Percentiles rank a stretch among this genome's conserved stretches.
These are phyloP conservation scores for Bolboschoenoplectus hybrid DNA, from an alignment of 202 grass and related monocot genomes.

Conservation along the genomic window DNA sequence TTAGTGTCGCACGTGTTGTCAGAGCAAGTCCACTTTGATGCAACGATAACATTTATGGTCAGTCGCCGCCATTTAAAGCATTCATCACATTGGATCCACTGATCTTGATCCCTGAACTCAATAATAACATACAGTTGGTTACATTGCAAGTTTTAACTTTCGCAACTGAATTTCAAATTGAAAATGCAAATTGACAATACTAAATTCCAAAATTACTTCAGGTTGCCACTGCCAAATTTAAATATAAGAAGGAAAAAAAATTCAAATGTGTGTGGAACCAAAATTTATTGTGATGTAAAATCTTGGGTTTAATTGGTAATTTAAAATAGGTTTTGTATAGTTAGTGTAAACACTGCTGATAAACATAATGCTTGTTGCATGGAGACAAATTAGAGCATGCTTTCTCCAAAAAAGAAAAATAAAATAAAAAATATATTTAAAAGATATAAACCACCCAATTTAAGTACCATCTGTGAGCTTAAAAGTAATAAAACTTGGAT, in stretches of 20 bases:
- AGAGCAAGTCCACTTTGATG: slow-evolving; percentile 77
- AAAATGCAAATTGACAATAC: slow-evolving; percentile 2
- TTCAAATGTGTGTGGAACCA: not conserved
- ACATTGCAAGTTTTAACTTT: not conserved
- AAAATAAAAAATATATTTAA: not conserved
- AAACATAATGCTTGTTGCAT: not conserved
- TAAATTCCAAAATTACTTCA: slow-evolving; percentile 2
- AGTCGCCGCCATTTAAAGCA: slow-evolving; percentile 90
- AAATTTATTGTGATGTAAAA: not conserved
- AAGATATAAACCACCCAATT: not conserved
- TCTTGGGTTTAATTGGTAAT: not conserved
- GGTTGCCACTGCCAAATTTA: not conserved
- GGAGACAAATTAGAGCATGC: not conserved
- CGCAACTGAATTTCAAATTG: not conserved
- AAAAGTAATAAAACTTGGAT: not conserved
- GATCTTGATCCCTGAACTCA: slow-evolving; percentile 79
- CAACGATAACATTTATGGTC: slow-evolving; percentile 81
- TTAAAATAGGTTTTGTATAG: not conserved
- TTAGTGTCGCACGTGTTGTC: slow-evolving; percentile 80
- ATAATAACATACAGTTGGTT: slow-evolving; percentile 7
- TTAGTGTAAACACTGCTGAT: not conserved
- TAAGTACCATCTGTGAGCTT: not conserved
- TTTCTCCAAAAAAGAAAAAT: not conserved
- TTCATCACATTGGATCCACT: slow-evolving; percentile 96
- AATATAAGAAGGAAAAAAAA: slow-evolving; percentile 14